Conservation (phyloP, 805 yeast genomes). For the Suhomyces xylopsoci region DNA sequence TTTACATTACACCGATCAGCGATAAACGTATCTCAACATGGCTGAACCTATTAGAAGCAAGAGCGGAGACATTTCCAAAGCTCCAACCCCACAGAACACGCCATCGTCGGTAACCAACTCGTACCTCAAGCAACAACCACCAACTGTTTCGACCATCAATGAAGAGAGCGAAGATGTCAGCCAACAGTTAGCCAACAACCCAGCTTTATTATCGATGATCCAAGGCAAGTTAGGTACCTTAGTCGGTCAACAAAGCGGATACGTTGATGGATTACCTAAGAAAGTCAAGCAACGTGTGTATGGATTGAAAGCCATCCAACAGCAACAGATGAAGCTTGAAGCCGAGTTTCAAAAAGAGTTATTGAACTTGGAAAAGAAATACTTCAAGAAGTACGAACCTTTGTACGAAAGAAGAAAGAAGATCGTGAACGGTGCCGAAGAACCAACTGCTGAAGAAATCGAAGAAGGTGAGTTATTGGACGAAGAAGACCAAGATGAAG, state of each 20-base stretch:
- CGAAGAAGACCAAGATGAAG: slow-evolving; percentile 40
- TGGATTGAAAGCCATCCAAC: slow-evolving; percentile 80
- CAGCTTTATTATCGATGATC: slow-evolving; percentile 80
- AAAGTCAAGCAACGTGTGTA: slow-evolving; percentile 70
- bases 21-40: slow-evolving; percentile 41
- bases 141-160: slow-evolving; percentile 59
- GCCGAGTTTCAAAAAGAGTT: slow-evolving; percentile 89
- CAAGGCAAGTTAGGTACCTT: slow-evolving; percentile 83
- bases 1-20: background rate
- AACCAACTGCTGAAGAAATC: slow-evolving; percentile 78
- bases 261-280: slow-evolving; percentile 72
- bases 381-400: slow-evolving; percentile 68
- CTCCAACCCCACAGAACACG: slow-evolving; percentile 98
- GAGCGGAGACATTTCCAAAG: slow-evolving; percentile 73
- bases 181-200: slow-evolving; percentile 66
- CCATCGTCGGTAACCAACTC: slow-evolving; percentile 84
- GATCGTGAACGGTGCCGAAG: slow-evolving; percentile 66
- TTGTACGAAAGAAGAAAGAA: slow-evolving; percentile 69
- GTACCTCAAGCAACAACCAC: slow-evolving; percentile 61
- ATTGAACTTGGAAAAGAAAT: slow-evolving; percentile 81
- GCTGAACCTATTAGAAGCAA: slow-evolving; percentile 80
- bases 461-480: slow-evolving; percentile 73
- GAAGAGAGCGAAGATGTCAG: slow-evolving; percentile 48
- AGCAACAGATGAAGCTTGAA: slow-evolving; percentile 76
- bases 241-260: slow-evolving; percentile 85